phyloP scores from a whole-genome alignment of 108 stramenopile genomes.

The Mayamaea pseudoterrestris region DNA sequence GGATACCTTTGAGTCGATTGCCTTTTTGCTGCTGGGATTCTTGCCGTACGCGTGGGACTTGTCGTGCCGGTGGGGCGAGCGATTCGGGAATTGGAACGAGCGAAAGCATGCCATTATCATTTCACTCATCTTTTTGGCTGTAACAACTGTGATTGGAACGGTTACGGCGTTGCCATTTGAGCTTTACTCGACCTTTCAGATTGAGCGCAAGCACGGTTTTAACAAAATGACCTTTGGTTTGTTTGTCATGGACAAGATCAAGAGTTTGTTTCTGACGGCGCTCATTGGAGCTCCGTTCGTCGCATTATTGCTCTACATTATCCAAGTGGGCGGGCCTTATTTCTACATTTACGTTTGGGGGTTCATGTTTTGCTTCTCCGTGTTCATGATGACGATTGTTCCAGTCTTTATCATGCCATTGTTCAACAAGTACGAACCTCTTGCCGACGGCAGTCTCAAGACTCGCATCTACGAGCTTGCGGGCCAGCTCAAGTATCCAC shows the following conservation, averaged over 20 bases:
- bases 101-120: constrained; percentile 71
- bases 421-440: constrained; percentile 96
- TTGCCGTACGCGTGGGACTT: constrained; percentile 76
- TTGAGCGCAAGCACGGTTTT: constrained; percentile 96
- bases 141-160: constrained; percentile 59
- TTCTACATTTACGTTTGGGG: constrained; percentile 96
- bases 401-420: constrained; percentile 95
- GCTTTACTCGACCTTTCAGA: constrained; percentile 82
- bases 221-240: constrained; percentile 88
- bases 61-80: constrained; percentile 20
- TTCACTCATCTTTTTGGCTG: constrained; percentile 64
- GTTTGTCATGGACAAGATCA: constrained; percentile 89
- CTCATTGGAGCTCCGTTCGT: constrained; percentile 84
- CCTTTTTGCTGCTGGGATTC: constrained; percentile 66
- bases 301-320: constrained; percentile 75
- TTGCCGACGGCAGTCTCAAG: constrained; percentile 84
- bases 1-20: constrained; percentile 46
- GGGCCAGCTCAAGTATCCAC: constrained; percentile 78
- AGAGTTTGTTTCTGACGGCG: constrained; percentile 63
- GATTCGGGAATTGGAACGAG: constrained; percentile 37
- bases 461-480: constrained; percentile 86
- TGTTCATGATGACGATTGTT: constrained; percentile 89
- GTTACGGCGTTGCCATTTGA: constrained; percentile 79
- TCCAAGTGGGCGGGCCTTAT: constrained; percentile 66
- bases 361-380: constrained; percentile 77